Evolutionary conservation across 495 filamentous ascomycete species (phyloP).

Genomic region (Hypoxylon cercidicola): DNA sequence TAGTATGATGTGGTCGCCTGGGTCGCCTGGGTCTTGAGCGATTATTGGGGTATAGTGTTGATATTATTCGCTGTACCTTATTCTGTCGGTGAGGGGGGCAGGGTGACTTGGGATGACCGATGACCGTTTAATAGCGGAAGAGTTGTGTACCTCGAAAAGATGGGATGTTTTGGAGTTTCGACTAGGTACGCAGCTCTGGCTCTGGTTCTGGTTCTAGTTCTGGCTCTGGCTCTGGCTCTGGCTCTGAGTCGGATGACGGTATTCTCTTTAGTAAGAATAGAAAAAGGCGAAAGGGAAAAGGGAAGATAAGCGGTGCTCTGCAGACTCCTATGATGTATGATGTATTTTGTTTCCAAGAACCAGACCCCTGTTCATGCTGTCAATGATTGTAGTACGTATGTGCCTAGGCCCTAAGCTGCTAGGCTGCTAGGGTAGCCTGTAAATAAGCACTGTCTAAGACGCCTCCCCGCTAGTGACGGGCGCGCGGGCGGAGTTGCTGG

Average conservation of each 20-base stretch:
- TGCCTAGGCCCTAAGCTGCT: not conserved
- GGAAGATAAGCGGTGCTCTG: constrained; percentile 21
- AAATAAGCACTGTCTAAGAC: too few relatives aligned
- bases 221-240: too few relatives aligned
- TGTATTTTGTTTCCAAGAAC: constrained; percentile 6
- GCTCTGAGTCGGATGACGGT: constrained; percentile 33
- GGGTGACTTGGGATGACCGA: constrained; percentile 12
- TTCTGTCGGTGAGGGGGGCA: constrained; percentile 31
- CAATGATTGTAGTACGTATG: not conserved
- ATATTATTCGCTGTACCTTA: constrained; percentile 24
- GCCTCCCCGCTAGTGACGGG: constrained; percentile 10
- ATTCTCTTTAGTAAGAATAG: constrained; percentile 23
- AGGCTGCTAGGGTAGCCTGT: too few relatives aligned
- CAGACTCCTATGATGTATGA: constrained; percentile 41
- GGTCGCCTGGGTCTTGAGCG: constrained; percentile 13
- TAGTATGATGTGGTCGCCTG: constrained; percentile 40
- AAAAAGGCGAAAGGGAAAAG: not conserved
- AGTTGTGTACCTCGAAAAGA: constrained; percentile 9
- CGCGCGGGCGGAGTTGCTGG: too few relatives aligned
- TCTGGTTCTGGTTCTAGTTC: too few relatives aligned
- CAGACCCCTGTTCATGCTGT: constrained; percentile 24
- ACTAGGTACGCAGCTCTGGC: not conserved
- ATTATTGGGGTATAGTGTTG: constrained; percentile 28
- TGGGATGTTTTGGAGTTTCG: not conserved
- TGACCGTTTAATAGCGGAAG: not conserved